A percentile compares a stretch with the other conserved stretches of the same genome.
These are phyloP conservation scores for Ustilago bromivora DNA, from an alignment of 1,284 basidiomycete genomes.

Conservation along the genomic window DNA sequence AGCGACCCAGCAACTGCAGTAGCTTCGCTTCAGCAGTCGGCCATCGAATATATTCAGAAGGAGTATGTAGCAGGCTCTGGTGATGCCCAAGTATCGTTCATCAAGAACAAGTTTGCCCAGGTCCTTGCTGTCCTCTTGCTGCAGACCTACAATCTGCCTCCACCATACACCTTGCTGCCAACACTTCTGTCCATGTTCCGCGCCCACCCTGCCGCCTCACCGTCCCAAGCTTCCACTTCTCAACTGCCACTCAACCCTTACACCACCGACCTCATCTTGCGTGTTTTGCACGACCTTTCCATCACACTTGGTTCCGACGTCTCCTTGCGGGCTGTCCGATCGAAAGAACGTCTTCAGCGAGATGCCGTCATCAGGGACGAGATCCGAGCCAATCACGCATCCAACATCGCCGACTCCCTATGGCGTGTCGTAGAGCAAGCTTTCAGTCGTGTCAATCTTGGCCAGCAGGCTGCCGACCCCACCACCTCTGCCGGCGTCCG, in stretches of 20 bases:
- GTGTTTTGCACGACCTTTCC: constrained; percentile 67
- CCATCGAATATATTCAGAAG: constrained; percentile 61
- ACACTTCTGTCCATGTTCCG: constrained; percentile 67
- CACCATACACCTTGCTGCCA: constrained; percentile 80
- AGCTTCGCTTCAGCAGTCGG: constrained; percentile 62
- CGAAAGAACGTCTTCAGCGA: constrained; percentile 64
- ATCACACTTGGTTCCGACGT: constrained; percentile 67
- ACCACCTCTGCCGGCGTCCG: constrained; percentile 70
- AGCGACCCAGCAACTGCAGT: constrained; percentile 59
- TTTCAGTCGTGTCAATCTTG: constrained; percentile 59
- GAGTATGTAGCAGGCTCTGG: constrained; percentile 63
- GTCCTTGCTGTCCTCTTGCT: constrained; percentile 95
- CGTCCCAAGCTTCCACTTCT: constrained; percentile 78
- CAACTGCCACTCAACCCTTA: constrained; percentile 81
- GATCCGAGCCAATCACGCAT: constrained; percentile 75
- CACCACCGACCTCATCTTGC: constrained; percentile 77
- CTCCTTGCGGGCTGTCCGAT: constrained; percentile 63
- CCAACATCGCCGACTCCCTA: constrained; percentile 86
- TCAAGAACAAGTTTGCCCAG: constrained; percentile 97
- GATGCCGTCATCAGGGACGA: constrained; percentile 68
- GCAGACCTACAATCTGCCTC: constrained; percentile 86
- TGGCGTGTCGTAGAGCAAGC: constrained; percentile 84
- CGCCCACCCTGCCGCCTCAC: constrained; percentile 70
- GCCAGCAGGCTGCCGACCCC: constrained; percentile 24
- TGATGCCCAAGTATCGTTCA: constrained; percentile 70